Base-by-base conservation (phyloP, 306 rosid species). In the Pyrus communis region DNA sequence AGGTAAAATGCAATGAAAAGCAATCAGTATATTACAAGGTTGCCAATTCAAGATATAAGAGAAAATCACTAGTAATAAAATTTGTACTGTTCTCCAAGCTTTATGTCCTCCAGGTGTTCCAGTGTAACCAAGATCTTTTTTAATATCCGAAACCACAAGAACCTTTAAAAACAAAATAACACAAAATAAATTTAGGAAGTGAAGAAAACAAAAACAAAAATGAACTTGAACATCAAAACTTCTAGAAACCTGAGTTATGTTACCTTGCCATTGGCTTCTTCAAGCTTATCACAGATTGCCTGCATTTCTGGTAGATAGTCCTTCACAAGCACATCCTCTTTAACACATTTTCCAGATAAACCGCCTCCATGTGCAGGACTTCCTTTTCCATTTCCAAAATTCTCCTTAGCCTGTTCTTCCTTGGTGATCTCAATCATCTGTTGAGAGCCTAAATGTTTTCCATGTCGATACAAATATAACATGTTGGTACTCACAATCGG, bases 201-300 rank as follows among this genome's bases (percentile, higher is more conserved):
- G 21, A 61, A 51, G 49, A 67, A 67, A 12, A 43, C 3, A 68
- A 62, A 71, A 69, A 69, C 5, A 5, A 49, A 75, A 68, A 46
- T 63, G 11, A 17, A 59, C n/a, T 19, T 49, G 35, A 54, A 35
- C 67, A 35, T 64, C 52, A 59, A 42, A 66, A 17, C 8, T 30
- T 70, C 28, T n/a, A 78, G 64, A 42, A 78, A 61, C 74, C 12
- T 65, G 45, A 74, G 69, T 42, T 43, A 60, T 11, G 19, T 25
- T 46, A 90, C 97, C 97, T 95, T 89, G 89, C 83, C 92, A 73
- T 88, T 86, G 75, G 97, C 95, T 78, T 84, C 91, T 67, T 84
- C 93, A 52, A 95, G 96, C 81, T 82, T 85, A 76, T 86, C 85
- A 65, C 89, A 85, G 57, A 95, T 79, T 74, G 89, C 92, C 77